These are phyloP conservation scores for Pseudogymnoascus sp. DNA, from an alignment of 2,329 filamentous ascomycete genomes.

Conservation along the genomic window DNA sequence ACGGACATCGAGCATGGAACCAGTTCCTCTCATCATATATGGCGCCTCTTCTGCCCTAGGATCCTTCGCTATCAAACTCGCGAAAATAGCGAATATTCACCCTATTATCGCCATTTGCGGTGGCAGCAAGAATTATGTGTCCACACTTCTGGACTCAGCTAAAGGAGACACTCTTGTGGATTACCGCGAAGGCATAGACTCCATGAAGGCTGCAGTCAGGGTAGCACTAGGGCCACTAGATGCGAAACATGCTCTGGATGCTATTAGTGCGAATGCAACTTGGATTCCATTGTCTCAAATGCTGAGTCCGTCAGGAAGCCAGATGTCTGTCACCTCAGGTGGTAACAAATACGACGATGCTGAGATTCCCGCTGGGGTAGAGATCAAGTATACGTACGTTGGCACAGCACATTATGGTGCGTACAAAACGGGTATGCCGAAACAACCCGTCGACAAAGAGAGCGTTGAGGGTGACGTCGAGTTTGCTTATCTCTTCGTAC, in stretches of 20 bases:
- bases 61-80: conserved; percentile 49
- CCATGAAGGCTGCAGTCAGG: conserved; percentile 30
- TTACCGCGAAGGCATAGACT: conserved; percentile 43
- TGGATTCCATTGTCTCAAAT: conserved; percentile 21
- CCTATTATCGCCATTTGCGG: conserved; percentile 53
- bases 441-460: conserved; percentile 15
- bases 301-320: neutral
- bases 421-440: conserved; percentile 11
- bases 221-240: conserved; percentile 21
- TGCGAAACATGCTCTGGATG: conserved; percentile 24
- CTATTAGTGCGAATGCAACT: conserved; percentile 23
- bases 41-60: conserved; percentile 32
- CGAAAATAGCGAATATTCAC: conserved; percentile 41
- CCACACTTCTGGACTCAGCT: conserved; percentile 38
- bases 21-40: conserved; percentile 24
- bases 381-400: conserved; percentile 18
- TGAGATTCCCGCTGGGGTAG: conserved; percentile 14
- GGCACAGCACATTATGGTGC: conserved; percentile 19
- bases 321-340: neutral
- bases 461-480: conserved; percentile 18
- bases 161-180: conserved; percentile 50
- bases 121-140: conserved; percentile 38
- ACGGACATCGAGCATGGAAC: conserved; percentile 9
- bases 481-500: conserved; percentile 22
- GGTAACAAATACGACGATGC: neutral